Evolutionary conservation across 192 early-diverging fungal species (phyloP), one percentile per base, ranked within the genome.

Genomic region (Phlyctochytrium planicorne): DNA sequence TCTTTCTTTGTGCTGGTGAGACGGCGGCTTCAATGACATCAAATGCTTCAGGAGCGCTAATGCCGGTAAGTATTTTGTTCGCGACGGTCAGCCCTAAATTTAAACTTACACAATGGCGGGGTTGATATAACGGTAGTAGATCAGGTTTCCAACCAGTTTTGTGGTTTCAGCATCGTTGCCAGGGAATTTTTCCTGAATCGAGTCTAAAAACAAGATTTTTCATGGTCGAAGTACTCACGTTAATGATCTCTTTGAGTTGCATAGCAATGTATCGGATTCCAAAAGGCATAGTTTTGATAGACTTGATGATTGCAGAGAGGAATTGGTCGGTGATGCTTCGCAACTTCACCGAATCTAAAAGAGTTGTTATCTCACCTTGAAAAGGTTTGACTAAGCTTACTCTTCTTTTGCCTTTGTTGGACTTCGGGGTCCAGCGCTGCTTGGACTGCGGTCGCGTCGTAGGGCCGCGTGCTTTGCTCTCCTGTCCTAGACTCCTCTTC

Each of bases 61-160:
- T 65, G 24, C 56, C 4, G 20, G 34, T 37, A 4, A 59, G 52
- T 25, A 25, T 61, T 30, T 16, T 34, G 0, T 33, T 36, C 59
- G 17, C 2, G 4, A 67, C 24, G 24, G 29, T 25, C 40, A 16
- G 40, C 12, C 56, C 16, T 56, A 77, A 70, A 12, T 37, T 34
- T 2, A 63, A 29, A 77, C 83, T 80, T 75, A 89, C 79, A 95
- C 87, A 65, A 99, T 97, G 2, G 92, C 96, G 24, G 98, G 98
- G 78, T 94, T 98, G 73, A 99, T 91, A 77, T 98, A 99, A 35
- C 95, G 89, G 77, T 99, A 98, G 81, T 96, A 99, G 27, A 99
- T 88, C 66, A 98, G 78, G 65, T 99, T 92, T 1, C 96, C 95
- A 32, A 99, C 88, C 33, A 95, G 83, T 70, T 90, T 91, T 59